A percentile compares a stretch with the other conserved stretches of the same genome.
Conservation (phyloP, 805 yeast species). For the Candida namnaoensis region DNA sequence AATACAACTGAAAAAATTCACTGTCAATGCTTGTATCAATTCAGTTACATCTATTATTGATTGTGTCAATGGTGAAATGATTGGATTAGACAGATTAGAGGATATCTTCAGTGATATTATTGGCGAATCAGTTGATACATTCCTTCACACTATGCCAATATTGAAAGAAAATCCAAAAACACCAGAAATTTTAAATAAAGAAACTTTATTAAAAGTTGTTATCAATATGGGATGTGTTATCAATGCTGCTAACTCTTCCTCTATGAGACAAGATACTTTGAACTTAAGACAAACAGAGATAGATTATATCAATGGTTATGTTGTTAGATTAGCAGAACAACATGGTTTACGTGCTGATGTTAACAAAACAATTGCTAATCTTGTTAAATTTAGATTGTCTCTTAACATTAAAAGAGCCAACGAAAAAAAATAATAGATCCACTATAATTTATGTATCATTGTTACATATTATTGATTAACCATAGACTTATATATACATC, state of each 20-base stretch:
- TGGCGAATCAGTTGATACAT: slow-evolving; percentile 22
- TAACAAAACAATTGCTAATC: slow-evolving; percentile 22
- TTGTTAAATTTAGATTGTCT: slow-evolving; percentile 24
- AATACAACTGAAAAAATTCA: slow-evolving; percentile 67
- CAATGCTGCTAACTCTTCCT: slow-evolving; percentile 47
- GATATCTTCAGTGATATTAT: slow-evolving; percentile 23
- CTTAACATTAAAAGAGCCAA: slow-evolving; percentile 17
- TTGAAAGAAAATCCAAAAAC: slow-evolving; percentile 16
- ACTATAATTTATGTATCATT: no score
- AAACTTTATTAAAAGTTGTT: slow-evolving; percentile 24
- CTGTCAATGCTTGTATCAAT: slow-evolving; percentile 78
- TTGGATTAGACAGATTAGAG: slow-evolving; percentile 33
- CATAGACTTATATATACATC: no score
- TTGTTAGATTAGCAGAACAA: slow-evolving; percentile 45
- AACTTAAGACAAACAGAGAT: slow-evolving; percentile 61
- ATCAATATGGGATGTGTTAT: slow-evolving; percentile 31
- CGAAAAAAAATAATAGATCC: background rate
- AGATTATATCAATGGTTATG: slow-evolving; percentile 76
- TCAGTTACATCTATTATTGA: slow-evolving; percentile 73
- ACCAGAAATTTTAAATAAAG: slow-evolving; percentile 15
- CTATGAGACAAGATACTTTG: slow-evolving; percentile 47
- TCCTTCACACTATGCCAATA: slow-evolving; percentile 21
- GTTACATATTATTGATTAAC: no score
- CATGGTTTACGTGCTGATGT: slow-evolving; percentile 24
- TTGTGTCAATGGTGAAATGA: slow-evolving; percentile 73